Conservation (phyloP, 2,329 filamentous ascomycete genomes). For the Ophidiomyces ophidiicola region DNA sequence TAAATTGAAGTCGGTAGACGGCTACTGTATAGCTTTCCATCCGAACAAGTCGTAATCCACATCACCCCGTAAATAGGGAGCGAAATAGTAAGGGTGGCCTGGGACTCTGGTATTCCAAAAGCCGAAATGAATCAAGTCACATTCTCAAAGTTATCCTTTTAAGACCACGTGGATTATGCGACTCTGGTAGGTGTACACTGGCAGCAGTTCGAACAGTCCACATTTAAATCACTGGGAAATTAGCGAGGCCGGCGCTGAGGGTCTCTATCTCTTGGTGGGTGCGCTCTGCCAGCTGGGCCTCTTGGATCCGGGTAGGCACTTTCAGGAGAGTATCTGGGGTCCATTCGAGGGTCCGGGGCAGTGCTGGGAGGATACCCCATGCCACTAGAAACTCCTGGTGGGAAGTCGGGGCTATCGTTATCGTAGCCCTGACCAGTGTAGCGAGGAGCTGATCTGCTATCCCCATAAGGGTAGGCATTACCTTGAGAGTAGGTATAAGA, state of each 20-base stretch:
- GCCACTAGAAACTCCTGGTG: constrained; percentile 30
- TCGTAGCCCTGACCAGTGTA: constrained; percentile 34
- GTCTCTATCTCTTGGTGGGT: constrained; percentile 28
- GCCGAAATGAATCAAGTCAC: too few relatives aligned
- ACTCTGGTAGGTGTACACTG: neutral
- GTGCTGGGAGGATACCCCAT: constrained; percentile 32
- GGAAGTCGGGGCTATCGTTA: constrained; percentile 29
- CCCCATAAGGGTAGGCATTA: constrained; percentile 23
- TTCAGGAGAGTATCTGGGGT: constrained; percentile 34
- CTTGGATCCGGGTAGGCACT: constrained; percentile 25
- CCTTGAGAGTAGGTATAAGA: constrained; percentile 30
- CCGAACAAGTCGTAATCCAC: too few relatives aligned
- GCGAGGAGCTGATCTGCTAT: constrained; percentile 29
- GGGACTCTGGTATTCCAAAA: too few relatives aligned
- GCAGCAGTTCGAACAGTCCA: neutral
- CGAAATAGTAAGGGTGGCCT: too few relatives aligned
- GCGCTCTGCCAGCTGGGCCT: constrained; percentile 25
- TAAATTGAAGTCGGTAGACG: constrained; percentile 5
- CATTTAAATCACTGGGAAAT: constrained; percentile 6
- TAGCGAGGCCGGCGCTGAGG: constrained; percentile 30
- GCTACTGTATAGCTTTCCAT: neutral
- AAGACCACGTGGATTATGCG: constrained; percentile 1
- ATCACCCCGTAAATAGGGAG: too few relatives aligned
- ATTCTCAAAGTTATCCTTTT: neutral
- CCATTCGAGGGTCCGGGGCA: constrained; percentile 31